Evolutionary conservation across 179 eudicot species (phyloP).

Genomic region (Pouteria campechiana): DNA sequence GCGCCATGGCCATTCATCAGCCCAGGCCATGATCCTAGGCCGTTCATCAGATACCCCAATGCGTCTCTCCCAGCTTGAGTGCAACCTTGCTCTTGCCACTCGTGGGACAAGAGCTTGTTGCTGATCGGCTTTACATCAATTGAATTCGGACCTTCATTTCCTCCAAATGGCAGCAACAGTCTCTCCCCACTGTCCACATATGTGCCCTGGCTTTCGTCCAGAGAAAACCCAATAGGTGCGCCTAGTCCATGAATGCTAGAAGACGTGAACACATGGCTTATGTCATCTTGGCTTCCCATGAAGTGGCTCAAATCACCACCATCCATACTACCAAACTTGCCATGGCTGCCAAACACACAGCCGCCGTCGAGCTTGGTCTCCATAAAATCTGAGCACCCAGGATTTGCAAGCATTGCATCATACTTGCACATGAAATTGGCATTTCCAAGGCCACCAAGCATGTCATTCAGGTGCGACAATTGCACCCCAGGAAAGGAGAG

Average conservation of each 20-base stretch:
- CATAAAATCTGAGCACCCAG: slow-evolving; percentile 1
- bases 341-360: not conserved
- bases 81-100: slow-evolving; percentile 9
- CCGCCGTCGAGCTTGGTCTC: not conserved
- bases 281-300: not conserved
- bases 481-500: slow-evolving; percentile 5
- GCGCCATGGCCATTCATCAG: slow-evolving; percentile 3
- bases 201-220: not conserved
- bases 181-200: slow-evolving; percentile 1
- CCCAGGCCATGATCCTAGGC: slow-evolving; percentile 3
- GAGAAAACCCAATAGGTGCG: not conserved
- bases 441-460: not conserved
- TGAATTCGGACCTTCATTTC: not conserved
- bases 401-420: slow-evolving; percentile 4
- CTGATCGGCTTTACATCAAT: slow-evolving; percentile 6
- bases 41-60: slow-evolving; percentile 3
- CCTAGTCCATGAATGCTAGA: not conserved
- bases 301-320: not conserved
- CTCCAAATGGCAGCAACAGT: slow-evolving; percentile 6
- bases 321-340: not conserved
- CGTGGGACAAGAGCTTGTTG: slow-evolving; percentile 7
- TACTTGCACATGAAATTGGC: slow-evolving; percentile 4
- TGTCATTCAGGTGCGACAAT: slow-evolving; percentile 1
- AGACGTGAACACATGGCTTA: not conserved
- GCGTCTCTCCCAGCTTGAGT: not conserved